These are phyloP conservation scores for Aspergillus fijiensis DNA, from an alignment of 2,329 filamentous ascomycete genomes.

Conservation along the genomic window DNA sequence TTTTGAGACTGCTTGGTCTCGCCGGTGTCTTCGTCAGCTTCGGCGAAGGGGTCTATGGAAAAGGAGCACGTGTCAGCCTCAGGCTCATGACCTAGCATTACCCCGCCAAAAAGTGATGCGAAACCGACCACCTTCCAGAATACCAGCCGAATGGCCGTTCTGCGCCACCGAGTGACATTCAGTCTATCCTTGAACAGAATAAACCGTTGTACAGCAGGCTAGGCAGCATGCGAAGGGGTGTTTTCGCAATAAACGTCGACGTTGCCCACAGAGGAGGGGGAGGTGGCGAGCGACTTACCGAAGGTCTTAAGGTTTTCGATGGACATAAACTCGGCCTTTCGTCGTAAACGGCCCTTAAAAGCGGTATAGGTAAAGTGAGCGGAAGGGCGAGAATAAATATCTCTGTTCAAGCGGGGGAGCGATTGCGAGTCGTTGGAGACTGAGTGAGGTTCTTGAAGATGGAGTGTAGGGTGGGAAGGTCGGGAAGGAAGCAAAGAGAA, in stretches of 20 bases:
- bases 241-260: background rate
- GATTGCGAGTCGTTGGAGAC: conserved; percentile 21
- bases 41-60: conserved; percentile 94
- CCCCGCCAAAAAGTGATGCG: conserved; percentile 34
- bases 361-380: conserved; percentile 33
- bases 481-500: conserved; percentile 28
- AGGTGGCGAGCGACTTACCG: conserved; percentile 61
- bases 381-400: conserved; percentile 33
- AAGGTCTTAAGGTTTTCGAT: conserved; percentile 98
- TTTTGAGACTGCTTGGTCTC: conserved; percentile 93
- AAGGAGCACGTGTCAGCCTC: conserved; percentile 34
- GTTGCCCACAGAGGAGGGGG: conserved; percentile 17
- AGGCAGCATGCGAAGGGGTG: background rate
- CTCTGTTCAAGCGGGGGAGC: conserved; percentile 25
- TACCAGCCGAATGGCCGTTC: background rate
- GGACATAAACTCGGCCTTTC: conserved; percentile 90
- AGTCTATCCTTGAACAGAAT: background rate
- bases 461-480: conserved; percentile 22
- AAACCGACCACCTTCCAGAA: conserved; percentile 9
- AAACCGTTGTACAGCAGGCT: background rate
- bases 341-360: conserved; percentile 50
- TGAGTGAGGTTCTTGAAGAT: background rate
- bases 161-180: background rate
- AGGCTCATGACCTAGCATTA: conserved; percentile 32
- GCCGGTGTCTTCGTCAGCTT: conserved; percentile 99